Conservation (phyloP, 208 protist genomes). For the Trypanosoma scelopori region DNA sequence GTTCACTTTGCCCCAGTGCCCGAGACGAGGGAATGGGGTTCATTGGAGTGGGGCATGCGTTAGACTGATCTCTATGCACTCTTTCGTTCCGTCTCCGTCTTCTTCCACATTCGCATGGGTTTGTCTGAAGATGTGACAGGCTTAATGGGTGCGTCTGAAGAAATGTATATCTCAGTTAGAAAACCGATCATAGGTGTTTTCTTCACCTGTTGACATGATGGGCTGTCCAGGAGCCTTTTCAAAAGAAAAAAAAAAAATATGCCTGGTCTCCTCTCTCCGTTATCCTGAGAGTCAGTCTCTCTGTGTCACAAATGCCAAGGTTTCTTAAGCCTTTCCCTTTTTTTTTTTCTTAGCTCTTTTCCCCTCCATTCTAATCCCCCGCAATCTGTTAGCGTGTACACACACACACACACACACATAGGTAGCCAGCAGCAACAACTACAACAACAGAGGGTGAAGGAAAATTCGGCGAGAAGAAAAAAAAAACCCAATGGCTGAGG, state of each 20-base stretch:
- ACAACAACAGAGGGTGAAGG: too few relatives aligned
- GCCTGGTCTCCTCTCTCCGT: not conserved
- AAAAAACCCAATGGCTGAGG: slow-evolving; percentile 19
- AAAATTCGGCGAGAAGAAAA: too few relatives aligned
- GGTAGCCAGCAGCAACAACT: too few relatives aligned
- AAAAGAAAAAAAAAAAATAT: too few relatives aligned
- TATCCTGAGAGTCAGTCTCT: not conserved
- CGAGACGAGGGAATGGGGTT: not conserved
- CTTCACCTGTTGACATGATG: slow-evolving; percentile 2
- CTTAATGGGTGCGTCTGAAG: not conserved
- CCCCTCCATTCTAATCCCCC: too few relatives aligned
- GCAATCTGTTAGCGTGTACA: too few relatives aligned
- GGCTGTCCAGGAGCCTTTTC: not conserved
- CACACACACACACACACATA: too few relatives aligned
- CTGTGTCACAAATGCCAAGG: not conserved
- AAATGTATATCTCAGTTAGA: slow-evolving; percentile 27
- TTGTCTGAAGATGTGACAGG: not conserved
- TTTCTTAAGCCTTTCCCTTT: slow-evolving; percentile 2
- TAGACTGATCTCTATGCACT: not conserved
- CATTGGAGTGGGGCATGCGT: not conserved
- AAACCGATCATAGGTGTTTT: not conserved
- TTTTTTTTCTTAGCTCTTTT: slow-evolving; percentile 9
- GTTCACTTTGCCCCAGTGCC: not conserved
- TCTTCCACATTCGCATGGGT: not conserved
- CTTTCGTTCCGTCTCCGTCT: slow-evolving; percentile 1